Conservation (phyloP, 192 early-diverging fungal species). For the Rhizoclosmatium sp. region DNA sequence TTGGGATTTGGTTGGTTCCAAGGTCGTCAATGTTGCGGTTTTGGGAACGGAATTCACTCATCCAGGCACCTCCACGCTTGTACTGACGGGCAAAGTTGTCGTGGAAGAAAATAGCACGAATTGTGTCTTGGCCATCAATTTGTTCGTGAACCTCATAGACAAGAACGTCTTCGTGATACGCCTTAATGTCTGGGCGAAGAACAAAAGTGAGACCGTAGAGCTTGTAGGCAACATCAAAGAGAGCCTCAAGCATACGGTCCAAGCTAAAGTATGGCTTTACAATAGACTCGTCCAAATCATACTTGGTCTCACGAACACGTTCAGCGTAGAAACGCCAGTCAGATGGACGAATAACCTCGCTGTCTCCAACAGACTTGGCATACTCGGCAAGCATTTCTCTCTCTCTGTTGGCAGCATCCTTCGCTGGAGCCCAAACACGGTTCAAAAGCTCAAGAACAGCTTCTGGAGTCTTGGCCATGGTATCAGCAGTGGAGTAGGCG, state of each 20-base stretch:
- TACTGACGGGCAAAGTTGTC: constrained; percentile 19
- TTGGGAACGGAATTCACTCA: constrained; percentile 8
- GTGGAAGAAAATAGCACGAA: constrained; percentile 3
- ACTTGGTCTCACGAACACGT: not conserved
- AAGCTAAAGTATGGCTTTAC: constrained; percentile 17
- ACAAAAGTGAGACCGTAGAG: constrained; percentile 1
- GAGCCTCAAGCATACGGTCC: constrained; percentile 14
- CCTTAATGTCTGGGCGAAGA: not conserved
- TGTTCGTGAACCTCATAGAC: not conserved
- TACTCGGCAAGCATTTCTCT: constrained; percentile 5
- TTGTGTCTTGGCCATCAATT: constrained; percentile 7
- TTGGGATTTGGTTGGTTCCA: constrained; percentile 1
- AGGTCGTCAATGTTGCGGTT: constrained; percentile 4
- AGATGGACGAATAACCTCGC: constrained; percentile 11
- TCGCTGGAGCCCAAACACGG: constrained; percentile 8
- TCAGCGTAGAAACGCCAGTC: constrained; percentile 11
- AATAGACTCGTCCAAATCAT: not conserved
- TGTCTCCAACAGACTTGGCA: constrained; percentile 6
- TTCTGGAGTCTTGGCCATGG: constrained; percentile 12
- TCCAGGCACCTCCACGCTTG: constrained; percentile 13
- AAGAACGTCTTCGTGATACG: constrained; percentile 1
- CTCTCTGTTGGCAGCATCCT: constrained; percentile 13
- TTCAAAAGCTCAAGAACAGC: not conserved
- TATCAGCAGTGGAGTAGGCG: not conserved
- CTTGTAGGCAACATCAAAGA: constrained; percentile 2